Percentiles rank a stretch among this genome's conserved stretches.
Evolutionary conservation across 169 alveolate species (phyloP).

Genomic region (Condylostoma magnum): DNA sequence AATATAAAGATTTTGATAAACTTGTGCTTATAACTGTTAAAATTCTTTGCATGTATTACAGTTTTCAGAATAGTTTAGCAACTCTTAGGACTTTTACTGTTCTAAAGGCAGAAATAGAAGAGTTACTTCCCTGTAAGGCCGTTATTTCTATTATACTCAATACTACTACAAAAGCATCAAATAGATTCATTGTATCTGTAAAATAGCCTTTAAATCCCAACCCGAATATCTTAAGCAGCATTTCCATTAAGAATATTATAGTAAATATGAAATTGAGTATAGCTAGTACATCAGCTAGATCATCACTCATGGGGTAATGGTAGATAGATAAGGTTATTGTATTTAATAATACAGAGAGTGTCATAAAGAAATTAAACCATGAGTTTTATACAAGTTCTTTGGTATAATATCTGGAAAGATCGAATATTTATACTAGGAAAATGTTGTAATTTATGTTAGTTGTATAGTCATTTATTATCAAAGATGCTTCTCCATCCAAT

Average conservation of each 20-base stretch:
- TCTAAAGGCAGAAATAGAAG: conserved; percentile 66
- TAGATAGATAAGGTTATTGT: conserved; percentile 15
- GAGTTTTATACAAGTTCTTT: not conserved
- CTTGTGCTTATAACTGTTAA: conserved; percentile 44
- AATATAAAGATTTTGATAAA: conserved; percentile 45
- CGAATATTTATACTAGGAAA: not conserved
- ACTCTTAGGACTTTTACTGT: conserved; percentile 82
- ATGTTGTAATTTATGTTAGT: too few species aligned
- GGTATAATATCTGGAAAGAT: not conserved
- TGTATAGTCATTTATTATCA: too few species aligned
- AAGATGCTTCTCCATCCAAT: too few species aligned
- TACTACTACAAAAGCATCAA: conserved; percentile 51
- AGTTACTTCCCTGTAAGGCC: conserved; percentile 46
- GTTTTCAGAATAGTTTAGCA: conserved; percentile 72
- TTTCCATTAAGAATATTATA: not conserved
- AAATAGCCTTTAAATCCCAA: conserved; percentile 33
- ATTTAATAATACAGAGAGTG: not conserved
- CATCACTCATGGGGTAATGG: conserved; percentile 4
- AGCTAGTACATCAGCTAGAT: not conserved
- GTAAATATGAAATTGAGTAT: conserved; percentile 7
- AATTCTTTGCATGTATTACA: conserved; percentile 76
- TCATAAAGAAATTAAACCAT: not conserved
- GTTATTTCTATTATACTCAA: conserved; percentile 49
- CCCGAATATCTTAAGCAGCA: conserved; percentile 42
- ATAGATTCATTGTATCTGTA: conserved; percentile 39